These are phyloP conservation scores for Solanum pinnatisectum DNA, from an alignment of 257 asterid genomes.

Conservation along the genomic window DNA sequence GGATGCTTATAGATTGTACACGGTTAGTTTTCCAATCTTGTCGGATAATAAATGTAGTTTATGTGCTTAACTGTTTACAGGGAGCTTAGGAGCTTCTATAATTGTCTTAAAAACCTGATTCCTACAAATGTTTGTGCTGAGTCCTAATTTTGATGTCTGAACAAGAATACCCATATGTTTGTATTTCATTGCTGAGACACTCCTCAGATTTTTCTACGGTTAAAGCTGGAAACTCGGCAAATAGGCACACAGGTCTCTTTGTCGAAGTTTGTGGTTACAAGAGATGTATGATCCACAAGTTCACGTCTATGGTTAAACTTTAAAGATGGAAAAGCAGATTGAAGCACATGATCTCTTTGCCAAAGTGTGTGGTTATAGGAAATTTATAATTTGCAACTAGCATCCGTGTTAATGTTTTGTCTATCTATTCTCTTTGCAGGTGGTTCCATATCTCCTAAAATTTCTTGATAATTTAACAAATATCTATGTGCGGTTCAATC, in stretches of 20 bases:
- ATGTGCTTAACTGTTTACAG: neutral
- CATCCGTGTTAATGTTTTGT: neutral
- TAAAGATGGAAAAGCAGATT: neutral
- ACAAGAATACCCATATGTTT: neutral
- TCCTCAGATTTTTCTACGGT: neutral
- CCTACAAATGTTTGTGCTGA: neutral
- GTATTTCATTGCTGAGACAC: neutral
- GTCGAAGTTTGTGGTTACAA: neutral
- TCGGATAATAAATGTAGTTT: neutral
- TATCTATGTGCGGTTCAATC: constrained; percentile 85
- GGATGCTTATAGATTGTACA: constrained; percentile 91
- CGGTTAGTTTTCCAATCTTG: constrained; percentile 26
- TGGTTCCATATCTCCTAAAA: constrained; percentile 83
- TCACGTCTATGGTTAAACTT: neutral
- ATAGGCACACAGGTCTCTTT: neutral
- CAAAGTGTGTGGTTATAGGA: neutral
- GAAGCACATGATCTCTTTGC: neutral
- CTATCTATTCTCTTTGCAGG: constrained; percentile 10
- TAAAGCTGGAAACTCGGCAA: neutral
- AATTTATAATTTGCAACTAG: neutral
- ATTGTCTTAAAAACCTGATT: neutral
- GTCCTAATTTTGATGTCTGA: neutral
- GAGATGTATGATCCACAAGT: neutral
- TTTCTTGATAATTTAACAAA: constrained; percentile 88
- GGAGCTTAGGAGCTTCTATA: neutral